Evolutionary conservation across 2,329 filamentous ascomycete genomes (phyloP), one percentile per base, ranked within the genome.

Genomic region (Aschersonia sp.): DNA sequence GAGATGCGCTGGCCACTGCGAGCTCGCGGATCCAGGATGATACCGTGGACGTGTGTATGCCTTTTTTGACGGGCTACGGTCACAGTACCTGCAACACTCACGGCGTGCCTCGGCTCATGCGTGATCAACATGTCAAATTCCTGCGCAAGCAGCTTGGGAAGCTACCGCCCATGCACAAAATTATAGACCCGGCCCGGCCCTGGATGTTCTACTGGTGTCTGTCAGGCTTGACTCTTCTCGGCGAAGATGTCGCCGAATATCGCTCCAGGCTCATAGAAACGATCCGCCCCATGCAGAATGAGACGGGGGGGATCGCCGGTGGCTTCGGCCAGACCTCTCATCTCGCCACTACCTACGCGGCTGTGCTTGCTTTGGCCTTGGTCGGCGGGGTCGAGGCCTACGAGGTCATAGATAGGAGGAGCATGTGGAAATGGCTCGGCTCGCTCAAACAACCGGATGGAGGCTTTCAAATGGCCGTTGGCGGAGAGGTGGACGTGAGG

Each of bases 151-250:
- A 69, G 54, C 65, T 83, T 32, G 69, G 68, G 30, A 70, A 69
- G 45, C 78, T 94, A 51, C 87, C 90, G 0, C 67, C 75, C 6
- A 70, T 69, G 4, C 95, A 84, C 64, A 79, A 83, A 46, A 74
- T 73, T 45, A 77, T 88, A 54, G 92, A 98, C 69, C 83, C 92
- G 32, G 89, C 85, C 60, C 74, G 90, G 48, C 89, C 92, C 8
- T 98, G 92, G 92, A 77, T 95, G 58, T 74, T 95, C 53, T 97
- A 95, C 68, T 98, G 92, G 92, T 84, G 78, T 47, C 70, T 97
- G 47, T 78, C 82, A 35, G 87, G 78, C 2, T 70, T 98, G 53
- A 71, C 75, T 30, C 71, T 89, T 35, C 68, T 98, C 45, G 88
- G 87, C 44, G 79, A 88, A 59, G 86, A 95, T 60, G 70, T 77